Percentiles rank a stretch among this genome's conserved stretches.
These are phyloP conservation scores for Lunularia cruciata DNA, from an alignment of 225 moss, liverwort and hornwort genomes.

Conservation along the genomic window DNA sequence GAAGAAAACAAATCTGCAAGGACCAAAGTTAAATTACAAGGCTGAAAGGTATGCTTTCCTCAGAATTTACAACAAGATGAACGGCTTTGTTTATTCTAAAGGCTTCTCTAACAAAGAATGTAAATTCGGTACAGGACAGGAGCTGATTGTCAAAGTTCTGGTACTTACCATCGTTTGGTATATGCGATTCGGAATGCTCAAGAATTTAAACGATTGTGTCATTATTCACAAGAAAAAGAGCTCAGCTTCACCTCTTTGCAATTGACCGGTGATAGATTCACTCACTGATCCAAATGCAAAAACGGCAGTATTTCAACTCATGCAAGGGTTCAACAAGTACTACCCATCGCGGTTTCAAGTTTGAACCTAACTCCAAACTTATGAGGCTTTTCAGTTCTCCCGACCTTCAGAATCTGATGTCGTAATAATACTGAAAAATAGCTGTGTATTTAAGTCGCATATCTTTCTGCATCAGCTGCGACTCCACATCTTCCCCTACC, in stretches of 20 bases:
- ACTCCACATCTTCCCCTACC: neutral
- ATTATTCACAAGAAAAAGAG: neutral
- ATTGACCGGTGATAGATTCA: neutral
- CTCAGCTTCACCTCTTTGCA: too few species aligned
- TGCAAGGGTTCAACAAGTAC: too few species aligned
- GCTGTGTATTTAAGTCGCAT: neutral
- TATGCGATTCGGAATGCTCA: neutral
- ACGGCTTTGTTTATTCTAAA: too few species aligned
- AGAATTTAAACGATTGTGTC: neutral
- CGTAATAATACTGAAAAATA: neutral
- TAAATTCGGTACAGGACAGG: too few species aligned
- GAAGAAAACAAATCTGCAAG: too few species aligned
- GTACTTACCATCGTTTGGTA: neutral
- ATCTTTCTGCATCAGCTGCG: neutral
- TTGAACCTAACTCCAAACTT: neutral
- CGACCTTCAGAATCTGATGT: neutral
- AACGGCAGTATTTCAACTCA: too few species aligned
- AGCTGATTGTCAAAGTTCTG: too few species aligned
- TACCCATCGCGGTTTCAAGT: neutral
- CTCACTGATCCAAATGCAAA: neutral
- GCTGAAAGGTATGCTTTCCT: too few species aligned
- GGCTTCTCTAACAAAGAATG: too few species aligned
- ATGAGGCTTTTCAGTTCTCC: constrained; percentile 18
- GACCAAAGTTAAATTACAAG: too few species aligned
- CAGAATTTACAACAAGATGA: too few species aligned